Base-by-base conservation (phyloP, 352 stramenopile species). In the Globisporangium spinosum region DNA sequence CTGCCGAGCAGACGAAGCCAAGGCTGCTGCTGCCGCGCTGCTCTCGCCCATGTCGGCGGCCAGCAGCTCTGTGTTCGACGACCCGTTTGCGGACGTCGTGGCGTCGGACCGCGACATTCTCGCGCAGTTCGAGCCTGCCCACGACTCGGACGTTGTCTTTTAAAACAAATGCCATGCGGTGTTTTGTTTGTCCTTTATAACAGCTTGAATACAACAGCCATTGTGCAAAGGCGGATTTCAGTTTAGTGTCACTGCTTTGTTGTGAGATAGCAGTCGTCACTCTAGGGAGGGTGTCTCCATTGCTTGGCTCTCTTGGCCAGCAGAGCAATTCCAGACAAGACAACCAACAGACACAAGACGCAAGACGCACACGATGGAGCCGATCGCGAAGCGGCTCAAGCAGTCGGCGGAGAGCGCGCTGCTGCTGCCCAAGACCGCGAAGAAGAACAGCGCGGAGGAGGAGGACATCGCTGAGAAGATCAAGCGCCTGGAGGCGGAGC, bases 111-210 rank as follows among this genome's bases (percentile, higher is more conserved):
- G 77, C 54, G 85, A 95, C 71, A 93, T 95, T 65, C 76, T 95
- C n/a, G 77, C 87, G 64, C 80, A 90, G 61, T 95, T 88, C 63
- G 87, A 95, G 62, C 80, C 79, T 1, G 73, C 87, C 43, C 75
- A 85, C 3, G 87, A 95, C 63, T 76, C 82, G 47, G 87, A 95
- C 58, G 85, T 95, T 49, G 79, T 95, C 20, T 95, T 95, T 74
- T 95, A 90, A 69, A 10, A 34, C 25, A 32, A 23, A 10, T 49
- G 64, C 20, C 27, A 5, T n/a, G 27, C 17, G 35, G 8, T 53
- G n/a, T 54, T 13, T 29, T 38, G 22, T 23, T 27, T 61, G 56
- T 70, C 47, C 57, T 56, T 65, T 70, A 64, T 76, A 64, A 76
- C 58, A 71, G 68, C 57, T 63, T 60, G 10, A 59, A 69, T 51